Base-by-base conservation (phyloP, 192 early-diverging fungal genomes). In the Dissophora ornata region DNA sequence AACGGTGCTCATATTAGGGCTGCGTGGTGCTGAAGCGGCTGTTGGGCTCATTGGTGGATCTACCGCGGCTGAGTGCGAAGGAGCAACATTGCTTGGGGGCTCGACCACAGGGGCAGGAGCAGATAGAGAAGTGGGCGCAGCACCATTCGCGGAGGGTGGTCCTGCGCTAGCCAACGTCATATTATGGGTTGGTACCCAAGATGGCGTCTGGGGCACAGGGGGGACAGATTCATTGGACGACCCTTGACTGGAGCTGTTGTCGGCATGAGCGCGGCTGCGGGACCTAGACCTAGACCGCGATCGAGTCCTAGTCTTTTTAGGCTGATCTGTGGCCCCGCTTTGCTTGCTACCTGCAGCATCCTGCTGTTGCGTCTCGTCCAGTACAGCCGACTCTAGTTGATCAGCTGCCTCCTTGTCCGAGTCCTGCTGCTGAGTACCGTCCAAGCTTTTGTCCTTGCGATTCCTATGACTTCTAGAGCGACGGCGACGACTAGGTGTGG, bases 191-290 rank as follows among this genome's bases (percentile, higher is more conserved):
- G 73, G 63, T 6, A 77, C 73, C 73, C 73, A 77, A 0, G 73
- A 77, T 0, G 73, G 73, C 11, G 73, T 77, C 54, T 67, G 64
- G 16, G 73, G 73, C 2, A 77, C 73, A 22, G 73, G 73, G 12
- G 73, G 73, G 1, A 77, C 64, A 13, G 64, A 57, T 24, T 67
- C 64, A 15, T 54, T 67, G 4, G 73, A 67, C 0, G 65, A 50
- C 29, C 62, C 57, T 11, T 71, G 69, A 24, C 61, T 58, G 1
- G 69, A 71, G 19, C 51, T 55, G 41, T 62, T 77, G 18, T 67
- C 71, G 3, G 57, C 71, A 55, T 67, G 55, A n/a, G 50, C 47
- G 15, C 57, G 71, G 21, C 42, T 75, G 29, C 71, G 56, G 0
- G 71, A 75, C 19, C 73, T 45, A 22, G 73, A 77, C 11, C 65